Conservation (phyloP, 2,329 filamentous ascomycete species). For the Phyllosticta citrichinensis region DNA sequence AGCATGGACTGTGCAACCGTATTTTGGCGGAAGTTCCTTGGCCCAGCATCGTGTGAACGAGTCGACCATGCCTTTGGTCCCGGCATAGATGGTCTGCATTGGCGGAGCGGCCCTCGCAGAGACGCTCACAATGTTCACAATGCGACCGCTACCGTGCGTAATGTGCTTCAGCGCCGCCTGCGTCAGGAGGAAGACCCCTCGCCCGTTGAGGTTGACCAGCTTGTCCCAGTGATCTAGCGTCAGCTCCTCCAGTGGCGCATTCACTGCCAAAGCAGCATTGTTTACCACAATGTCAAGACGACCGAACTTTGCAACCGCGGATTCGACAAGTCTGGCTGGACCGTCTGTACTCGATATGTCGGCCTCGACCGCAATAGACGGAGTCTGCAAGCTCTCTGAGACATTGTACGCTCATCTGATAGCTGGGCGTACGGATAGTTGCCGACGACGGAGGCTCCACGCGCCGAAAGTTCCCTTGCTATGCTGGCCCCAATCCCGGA, state of each 20-base stretch:
- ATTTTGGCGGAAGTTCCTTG: slow-evolving; percentile 36
- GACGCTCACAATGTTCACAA: slow-evolving; percentile 36
- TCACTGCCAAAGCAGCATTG: slow-evolving; percentile 33
- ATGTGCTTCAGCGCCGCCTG: slow-evolving; percentile 32
- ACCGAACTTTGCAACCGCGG: slow-evolving; percentile 31
- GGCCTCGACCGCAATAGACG: slow-evolving; percentile 31
- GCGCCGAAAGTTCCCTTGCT: slow-evolving; percentile 30
- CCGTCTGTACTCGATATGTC: slow-evolving; percentile 24
- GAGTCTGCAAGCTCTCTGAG: slow-evolving; percentile 19
- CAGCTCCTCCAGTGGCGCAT: slow-evolving; percentile 29
- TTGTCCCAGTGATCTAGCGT: slow-evolving; percentile 31
- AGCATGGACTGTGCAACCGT: slow-evolving; percentile 38
- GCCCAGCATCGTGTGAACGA: slow-evolving; percentile 37
- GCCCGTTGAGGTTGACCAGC: slow-evolving; percentile 33
- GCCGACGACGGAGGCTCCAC: slow-evolving; percentile 36
- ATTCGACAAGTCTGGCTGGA: slow-evolving; percentile 24
- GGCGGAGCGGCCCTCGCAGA: slow-evolving; percentile 26
- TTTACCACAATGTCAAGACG: slow-evolving; percentile 41
- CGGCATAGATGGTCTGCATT: slow-evolving; percentile 39
- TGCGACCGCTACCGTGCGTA: slow-evolving; percentile 25
- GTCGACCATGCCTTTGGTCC: slow-evolving; percentile 42
- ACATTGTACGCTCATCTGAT: slow-evolving; percentile 22
- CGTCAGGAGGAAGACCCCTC: slow-evolving; percentile 34
- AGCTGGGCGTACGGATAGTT: slow-evolving; percentile 36
- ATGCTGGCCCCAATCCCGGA: slow-evolving; percentile 37